phyloP scores from a whole-genome alignment of 2,329 filamentous ascomycete genomes.

The Fusarium ambrosium region DNA sequence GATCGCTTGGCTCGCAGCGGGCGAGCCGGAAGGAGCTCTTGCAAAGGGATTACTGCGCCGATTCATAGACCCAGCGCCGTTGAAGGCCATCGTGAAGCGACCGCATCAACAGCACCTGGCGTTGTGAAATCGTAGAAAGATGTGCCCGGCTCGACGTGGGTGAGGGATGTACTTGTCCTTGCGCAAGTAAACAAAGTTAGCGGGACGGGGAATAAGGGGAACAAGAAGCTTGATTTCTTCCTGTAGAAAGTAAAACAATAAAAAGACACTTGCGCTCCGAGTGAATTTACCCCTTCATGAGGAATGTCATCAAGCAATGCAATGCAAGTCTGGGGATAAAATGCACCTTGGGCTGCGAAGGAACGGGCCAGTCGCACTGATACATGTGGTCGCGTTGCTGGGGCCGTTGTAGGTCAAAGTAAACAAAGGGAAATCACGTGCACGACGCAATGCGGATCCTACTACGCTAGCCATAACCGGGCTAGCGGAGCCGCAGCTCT shows the following conservation, averaged over 20 bases:
- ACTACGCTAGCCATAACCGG: constrained; percentile 30
- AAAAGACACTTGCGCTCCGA: constrained; percentile 42
- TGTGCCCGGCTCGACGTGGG: constrained; percentile 16
- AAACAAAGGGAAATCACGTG: constrained; percentile 49
- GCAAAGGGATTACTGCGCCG: constrained; percentile 87
- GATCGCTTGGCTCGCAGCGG: constrained; percentile 64
- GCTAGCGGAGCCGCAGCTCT: constrained; percentile 28
- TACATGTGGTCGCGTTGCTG: constrained; percentile 45
- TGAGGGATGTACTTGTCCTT: constrained; percentile 32
- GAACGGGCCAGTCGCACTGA: constrained; percentile 38
- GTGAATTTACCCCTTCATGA: constrained; percentile 42
- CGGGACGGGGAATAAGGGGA: constrained; percentile 10
- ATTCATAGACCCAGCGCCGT: constrained; percentile 63
- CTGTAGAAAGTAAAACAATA: constrained; percentile 36
- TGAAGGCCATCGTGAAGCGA: constrained; percentile 52
- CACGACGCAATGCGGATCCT: neutral
- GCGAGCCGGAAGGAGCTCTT: constrained; percentile 76
- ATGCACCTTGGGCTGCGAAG: constrained; percentile 24
- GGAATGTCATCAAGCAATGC: constrained; percentile 44
- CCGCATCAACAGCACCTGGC: constrained; percentile 46
- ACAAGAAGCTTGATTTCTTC: constrained; percentile 11
- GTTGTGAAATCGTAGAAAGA: constrained; percentile 30
- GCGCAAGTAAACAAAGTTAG: constrained; percentile 45
- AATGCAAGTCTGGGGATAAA: constrained; percentile 36
- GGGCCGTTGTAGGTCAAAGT: constrained; percentile 40